A percentile compares a stretch with the other conserved stretches of the same genome.
Conservation (phyloP, 305 asterid species). For the Rubia peregrina region DNA sequence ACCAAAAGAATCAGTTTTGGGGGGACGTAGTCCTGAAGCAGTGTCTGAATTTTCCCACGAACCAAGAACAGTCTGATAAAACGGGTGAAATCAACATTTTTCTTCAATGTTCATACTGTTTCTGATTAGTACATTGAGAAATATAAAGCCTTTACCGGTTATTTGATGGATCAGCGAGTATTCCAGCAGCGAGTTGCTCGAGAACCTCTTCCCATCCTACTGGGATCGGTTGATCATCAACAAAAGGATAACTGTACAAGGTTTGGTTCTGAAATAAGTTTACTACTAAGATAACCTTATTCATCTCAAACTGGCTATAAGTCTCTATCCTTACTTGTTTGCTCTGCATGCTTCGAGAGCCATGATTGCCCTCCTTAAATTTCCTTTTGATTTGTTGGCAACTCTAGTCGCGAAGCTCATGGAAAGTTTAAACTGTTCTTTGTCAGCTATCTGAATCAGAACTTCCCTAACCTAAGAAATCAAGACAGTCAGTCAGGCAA, state of each 20-base stretch:
- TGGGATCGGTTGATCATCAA: constrained; percentile 74
- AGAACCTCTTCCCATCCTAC: constrained; percentile 80
- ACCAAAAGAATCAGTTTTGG: constrained; percentile 82
- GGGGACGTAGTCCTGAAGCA: constrained; percentile 56
- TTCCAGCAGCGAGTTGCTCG: constrained; percentile 57
- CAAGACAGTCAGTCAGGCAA: constrained; percentile 5
- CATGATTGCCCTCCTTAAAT: constrained; percentile 76
- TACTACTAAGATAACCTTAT: constrained; percentile 13
- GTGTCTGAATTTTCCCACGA: constrained; percentile 64
- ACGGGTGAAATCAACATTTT: constrained; percentile 12
- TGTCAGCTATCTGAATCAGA: constrained; percentile 64
- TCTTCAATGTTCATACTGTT: neutral
- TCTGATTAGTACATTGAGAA: neutral
- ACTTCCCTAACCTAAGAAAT: constrained; percentile 59
- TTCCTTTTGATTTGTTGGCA: constrained; percentile 68
- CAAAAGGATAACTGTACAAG: constrained; percentile 63
- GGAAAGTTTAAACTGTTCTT: constrained; percentile 62
- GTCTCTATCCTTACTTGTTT: constrained; percentile 47
- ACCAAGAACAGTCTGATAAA: constrained; percentile 42
- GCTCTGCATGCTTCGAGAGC: constrained; percentile 94
- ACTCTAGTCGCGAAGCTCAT: constrained; percentile 69
- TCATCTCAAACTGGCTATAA: neutral
- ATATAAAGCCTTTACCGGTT: constrained; percentile 36
- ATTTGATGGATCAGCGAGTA: constrained; percentile 59
- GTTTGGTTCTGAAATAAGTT: constrained; percentile 7